Conservation (phyloP, 805 yeast genomes). For the Lachancea dasiensis region DNA sequence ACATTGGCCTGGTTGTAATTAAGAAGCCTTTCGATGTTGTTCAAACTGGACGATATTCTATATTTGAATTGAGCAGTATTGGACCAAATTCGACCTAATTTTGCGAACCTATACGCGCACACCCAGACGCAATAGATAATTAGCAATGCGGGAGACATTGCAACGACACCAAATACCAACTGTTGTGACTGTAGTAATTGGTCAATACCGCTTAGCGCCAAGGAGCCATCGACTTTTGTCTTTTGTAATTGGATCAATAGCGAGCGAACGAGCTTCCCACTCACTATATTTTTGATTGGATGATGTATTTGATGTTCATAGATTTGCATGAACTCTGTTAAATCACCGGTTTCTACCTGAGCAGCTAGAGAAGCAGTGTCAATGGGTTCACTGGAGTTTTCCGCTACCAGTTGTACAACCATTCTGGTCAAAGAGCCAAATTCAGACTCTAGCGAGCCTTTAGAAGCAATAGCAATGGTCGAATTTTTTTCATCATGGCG, state of each 20-base stretch:
- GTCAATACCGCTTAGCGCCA: slow-evolving; percentile 88
- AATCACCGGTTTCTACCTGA: slow-evolving; percentile 64
- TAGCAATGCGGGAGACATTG: slow-evolving; percentile 73
- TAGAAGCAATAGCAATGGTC: slow-evolving; percentile 64
- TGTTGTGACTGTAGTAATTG: slow-evolving; percentile 85
- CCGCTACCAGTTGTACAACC: slow-evolving; percentile 54
- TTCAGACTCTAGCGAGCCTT: slow-evolving; percentile 73
- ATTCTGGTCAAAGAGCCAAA: slow-evolving; percentile 76
- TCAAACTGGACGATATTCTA: slow-evolving; percentile 37
- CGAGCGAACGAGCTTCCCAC: slow-evolving; percentile 70
- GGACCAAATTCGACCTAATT: slow-evolving; percentile 25
- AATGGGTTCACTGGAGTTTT: slow-evolving; percentile 16
- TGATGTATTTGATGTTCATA: slow-evolving; percentile 70
- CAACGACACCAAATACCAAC: slow-evolving; percentile 86
- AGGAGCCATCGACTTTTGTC: slow-evolving; percentile 89
- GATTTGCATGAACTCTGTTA: slow-evolving; percentile 69
- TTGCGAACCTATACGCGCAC: slow-evolving; percentile 28
- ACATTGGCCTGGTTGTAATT: slow-evolving; percentile 23
- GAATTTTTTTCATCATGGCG: slow-evolving; percentile 72
- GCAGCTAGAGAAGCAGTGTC: slow-evolving; percentile 29
- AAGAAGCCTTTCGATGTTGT: slow-evolving; percentile 53
- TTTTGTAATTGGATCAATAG: slow-evolving; percentile 90
- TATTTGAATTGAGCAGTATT: slow-evolving; percentile 22
- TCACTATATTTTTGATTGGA: slow-evolving; percentile 56
- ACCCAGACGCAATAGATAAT: slow-evolving; percentile 44